Percentiles rank a stretch among this genome's conserved stretches.
These are phyloP conservation scores for Starmerella floricola DNA, from an alignment of 805 yeast species.

Conservation along the genomic window DNA sequence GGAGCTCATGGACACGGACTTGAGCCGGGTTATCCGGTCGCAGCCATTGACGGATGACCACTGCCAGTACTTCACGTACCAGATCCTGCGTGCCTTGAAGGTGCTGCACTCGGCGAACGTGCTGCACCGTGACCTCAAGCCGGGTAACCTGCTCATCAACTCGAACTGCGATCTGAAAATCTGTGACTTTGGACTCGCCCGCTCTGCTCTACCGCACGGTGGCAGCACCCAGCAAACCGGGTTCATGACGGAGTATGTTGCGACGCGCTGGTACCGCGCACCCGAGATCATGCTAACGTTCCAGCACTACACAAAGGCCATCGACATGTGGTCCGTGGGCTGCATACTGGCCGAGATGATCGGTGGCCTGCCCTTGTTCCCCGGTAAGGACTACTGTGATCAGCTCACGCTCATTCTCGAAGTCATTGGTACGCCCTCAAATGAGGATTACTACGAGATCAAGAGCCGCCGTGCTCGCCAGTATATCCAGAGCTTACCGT, in stretches of 20 bases:
- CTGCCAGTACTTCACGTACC: slow-evolving; percentile 85
- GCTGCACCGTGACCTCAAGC: slow-evolving; percentile 86
- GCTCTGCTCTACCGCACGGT: slow-evolving; percentile 40
- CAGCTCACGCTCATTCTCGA: slow-evolving; percentile 80
- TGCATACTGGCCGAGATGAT: slow-evolving; percentile 89
- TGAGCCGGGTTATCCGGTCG: slow-evolving; percentile 92
- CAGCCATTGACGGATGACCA: slow-evolving; percentile 92
- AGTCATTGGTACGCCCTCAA: slow-evolving; percentile 84
- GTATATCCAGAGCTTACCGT: slow-evolving; percentile 78
- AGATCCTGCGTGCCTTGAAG: slow-evolving; percentile 77
- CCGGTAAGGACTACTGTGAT: slow-evolving; percentile 92
- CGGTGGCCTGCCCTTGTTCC: slow-evolving; percentile 82
- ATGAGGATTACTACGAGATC: slow-evolving; percentile 51
- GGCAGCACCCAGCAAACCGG: slow-evolving; percentile 76
- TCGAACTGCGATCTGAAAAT: slow-evolving; percentile 94
- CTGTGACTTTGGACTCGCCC: slow-evolving; percentile 92
- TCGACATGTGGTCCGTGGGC: slow-evolving; percentile 96
- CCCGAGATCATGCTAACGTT: slow-evolving; percentile 94
- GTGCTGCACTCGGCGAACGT: slow-evolving; percentile 89
- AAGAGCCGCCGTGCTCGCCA: slow-evolving; percentile 86
- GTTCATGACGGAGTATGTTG: slow-evolving; percentile 94
- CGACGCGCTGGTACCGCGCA: slow-evolving; percentile 97
- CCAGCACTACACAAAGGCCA: slow-evolving; percentile 91
- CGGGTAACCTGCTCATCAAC: slow-evolving; percentile 82
- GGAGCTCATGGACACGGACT: slow-evolving; percentile 96